phyloP scores from a whole-genome alignment of 305 asterid genomes.

The Solanum hybrid region DNA sequence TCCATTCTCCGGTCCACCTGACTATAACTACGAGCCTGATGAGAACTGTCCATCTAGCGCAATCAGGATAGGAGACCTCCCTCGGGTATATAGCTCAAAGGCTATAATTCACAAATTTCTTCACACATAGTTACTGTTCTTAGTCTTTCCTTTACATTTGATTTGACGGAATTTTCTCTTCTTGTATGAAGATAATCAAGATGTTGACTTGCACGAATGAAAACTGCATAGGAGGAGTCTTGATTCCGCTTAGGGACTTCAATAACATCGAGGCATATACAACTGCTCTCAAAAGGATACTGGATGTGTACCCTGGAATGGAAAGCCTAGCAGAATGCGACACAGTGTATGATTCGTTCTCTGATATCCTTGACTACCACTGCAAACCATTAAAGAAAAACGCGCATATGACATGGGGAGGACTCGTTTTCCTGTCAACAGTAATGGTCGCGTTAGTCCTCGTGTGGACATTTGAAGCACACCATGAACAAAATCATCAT shows the following conservation, averaged over 20 bases:
- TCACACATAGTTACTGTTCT: not conserved
- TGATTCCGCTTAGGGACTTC: constrained; percentile 29
- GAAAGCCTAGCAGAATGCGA: constrained; percentile 62
- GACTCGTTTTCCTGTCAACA: constrained; percentile 46
- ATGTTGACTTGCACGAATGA: constrained; percentile 50
- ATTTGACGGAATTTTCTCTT: not conserved
- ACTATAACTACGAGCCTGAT: constrained; percentile 40
- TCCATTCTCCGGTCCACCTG: constrained; percentile 83
- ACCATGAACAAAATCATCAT: constrained; percentile 22
- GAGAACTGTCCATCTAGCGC: constrained; percentile 37
- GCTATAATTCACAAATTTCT: not conserved
- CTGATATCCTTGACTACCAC: constrained; percentile 42
- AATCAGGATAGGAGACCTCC: constrained; percentile 53
- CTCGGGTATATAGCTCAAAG: constrained; percentile 24
- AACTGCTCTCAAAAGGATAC: constrained; percentile 46
- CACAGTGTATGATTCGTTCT: constrained; percentile 52
- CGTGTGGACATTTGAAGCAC: constrained; percentile 32
- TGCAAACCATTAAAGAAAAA: constrained; percentile 59
- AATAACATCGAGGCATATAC: constrained; percentile 43
- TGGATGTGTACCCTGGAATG: constrained; percentile 67
- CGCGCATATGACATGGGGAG: constrained; percentile 42
- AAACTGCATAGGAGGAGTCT: constrained; percentile 63
- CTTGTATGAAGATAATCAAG: constrained; percentile 25
- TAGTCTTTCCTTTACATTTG: not conserved
- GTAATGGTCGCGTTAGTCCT: constrained; percentile 50